phyloP scores from a whole-genome alignment of 225 moss, liverwort and hornwort species.

The Bryoerythrophyllum caledonicum region DNA sequence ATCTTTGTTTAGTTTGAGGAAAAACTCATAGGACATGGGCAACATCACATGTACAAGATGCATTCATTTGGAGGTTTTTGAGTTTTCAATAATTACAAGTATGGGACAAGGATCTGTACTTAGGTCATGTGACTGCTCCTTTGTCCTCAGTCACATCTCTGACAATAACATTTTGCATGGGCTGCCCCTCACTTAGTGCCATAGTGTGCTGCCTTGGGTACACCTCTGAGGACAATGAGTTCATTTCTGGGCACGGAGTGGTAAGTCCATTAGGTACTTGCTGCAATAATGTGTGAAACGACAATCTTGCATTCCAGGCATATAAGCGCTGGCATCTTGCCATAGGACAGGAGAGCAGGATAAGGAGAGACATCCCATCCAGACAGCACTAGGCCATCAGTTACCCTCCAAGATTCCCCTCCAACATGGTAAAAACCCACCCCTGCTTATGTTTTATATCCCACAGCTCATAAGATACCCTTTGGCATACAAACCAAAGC shows the following conservation, averaged over 20 bases:
- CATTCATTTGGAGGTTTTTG: neutral
- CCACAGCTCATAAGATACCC: neutral
- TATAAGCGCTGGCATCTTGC: slow-evolving; percentile 31
- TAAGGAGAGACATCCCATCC: slow-evolving; percentile 23
- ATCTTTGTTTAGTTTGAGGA: neutral
- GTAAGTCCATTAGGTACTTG: slow-evolving; percentile 36
- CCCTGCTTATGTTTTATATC: neutral
- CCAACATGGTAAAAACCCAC: neutral
- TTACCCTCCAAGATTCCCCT: slow-evolving; percentile 22
- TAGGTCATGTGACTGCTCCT: slow-evolving; percentile 26
- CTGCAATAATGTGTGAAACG: slow-evolving; percentile 40
- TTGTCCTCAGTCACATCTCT: slow-evolving; percentile 25
- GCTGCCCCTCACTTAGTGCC: slow-evolving; percentile 17
- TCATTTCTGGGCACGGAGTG: slow-evolving; percentile 39
- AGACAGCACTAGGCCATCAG: slow-evolving; percentile 15
- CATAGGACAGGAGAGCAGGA: slow-evolving; percentile 28
- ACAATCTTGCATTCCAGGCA: slow-evolving; percentile 37
- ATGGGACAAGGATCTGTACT: slow-evolving; percentile 25
- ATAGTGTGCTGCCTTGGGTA: slow-evolving; percentile 16
- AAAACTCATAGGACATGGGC: neutral
- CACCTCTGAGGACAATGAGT: slow-evolving; percentile 39
- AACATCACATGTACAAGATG: neutral
- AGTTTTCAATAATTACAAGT: neutral
- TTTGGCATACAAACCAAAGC: neutral
- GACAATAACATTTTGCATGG: slow-evolving; percentile 36